Conservation (phyloP, 495 filamentous ascomycete genomes). For the Penicillium salamii region DNA sequence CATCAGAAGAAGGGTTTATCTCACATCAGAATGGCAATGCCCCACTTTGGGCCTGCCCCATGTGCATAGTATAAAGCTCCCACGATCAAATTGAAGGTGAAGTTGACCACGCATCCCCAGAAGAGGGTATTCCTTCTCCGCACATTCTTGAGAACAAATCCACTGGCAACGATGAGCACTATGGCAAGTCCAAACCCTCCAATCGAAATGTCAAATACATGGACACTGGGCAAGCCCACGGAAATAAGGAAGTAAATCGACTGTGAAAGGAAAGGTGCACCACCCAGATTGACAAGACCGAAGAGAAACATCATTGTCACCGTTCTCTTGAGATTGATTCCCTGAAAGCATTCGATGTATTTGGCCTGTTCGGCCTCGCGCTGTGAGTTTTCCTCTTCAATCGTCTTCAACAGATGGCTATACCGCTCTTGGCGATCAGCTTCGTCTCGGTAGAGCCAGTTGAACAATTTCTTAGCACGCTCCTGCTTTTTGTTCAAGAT, state of each 20-base stretch:
- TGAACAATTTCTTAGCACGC: conserved; percentile 6
- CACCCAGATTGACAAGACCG: conserved; percentile 16
- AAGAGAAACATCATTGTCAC: conserved; percentile 25
- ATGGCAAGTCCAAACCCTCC: conserved; percentile 26
- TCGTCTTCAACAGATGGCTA: conserved; percentile 13
- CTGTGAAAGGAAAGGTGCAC: conserved; percentile 21
- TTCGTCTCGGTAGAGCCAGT: conserved; percentile 9
- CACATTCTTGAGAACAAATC: conserved; percentile 6
- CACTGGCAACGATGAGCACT: conserved; percentile 13
- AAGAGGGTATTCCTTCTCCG: conserved; percentile 4
- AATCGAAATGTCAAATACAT: conserved; percentile 20
- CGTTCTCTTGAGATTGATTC: conserved; percentile 23
- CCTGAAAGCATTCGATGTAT: conserved; percentile 21
- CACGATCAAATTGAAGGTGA: conserved; percentile 11
- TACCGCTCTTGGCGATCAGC: conserved; percentile 13
- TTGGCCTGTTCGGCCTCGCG: conserved; percentile 10
- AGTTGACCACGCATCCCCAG: conserved; percentile 9
- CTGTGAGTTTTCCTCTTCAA: conserved; percentile 17
- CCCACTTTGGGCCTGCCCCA: conserved; percentile 11
- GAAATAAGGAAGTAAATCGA: conserved; percentile 28
- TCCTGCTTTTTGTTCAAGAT: conserved; percentile 5
- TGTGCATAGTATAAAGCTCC: conserved; percentile 9
- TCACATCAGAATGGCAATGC: conserved; percentile 19
- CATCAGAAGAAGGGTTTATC: not conserved
- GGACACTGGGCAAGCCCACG: conserved; percentile 17